phyloP scores from a whole-genome alignment of 345 rosid genomes.

The Eutrema heterophyllum region DNA sequence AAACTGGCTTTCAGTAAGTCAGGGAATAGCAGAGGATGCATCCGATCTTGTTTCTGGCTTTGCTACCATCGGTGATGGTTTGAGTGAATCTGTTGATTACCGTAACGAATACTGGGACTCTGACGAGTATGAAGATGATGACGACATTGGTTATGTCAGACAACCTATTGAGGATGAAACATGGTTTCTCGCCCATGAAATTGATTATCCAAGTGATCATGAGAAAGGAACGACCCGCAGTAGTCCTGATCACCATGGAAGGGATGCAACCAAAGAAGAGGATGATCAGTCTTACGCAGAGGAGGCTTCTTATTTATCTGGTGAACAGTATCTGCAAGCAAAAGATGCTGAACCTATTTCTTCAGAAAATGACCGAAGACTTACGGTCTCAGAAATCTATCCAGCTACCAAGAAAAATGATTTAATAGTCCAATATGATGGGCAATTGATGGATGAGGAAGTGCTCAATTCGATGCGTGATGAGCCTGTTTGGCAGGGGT shows the following conservation, averaged over 20 bases:
- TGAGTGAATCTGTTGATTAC: constrained; percentile 88
- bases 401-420: constrained; percentile 54
- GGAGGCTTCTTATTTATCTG: constrained; percentile 93
- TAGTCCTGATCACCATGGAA: constrained; percentile 79
- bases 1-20: constrained; percentile 96
- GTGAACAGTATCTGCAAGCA: constrained; percentile 65
- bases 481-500: constrained; percentile 97
- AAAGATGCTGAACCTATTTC: constrained; percentile 62
- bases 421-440: constrained; percentile 71
- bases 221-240: constrained; percentile 82
- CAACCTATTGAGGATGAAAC: constrained; percentile 98
- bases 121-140: constrained; percentile 97
- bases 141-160: constrained; percentile 94
- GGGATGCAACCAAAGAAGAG: constrained; percentile 72
- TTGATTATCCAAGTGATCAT: constrained; percentile 97
- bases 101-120: constrained; percentile 98
- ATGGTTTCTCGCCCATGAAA: constrained; percentile 99
- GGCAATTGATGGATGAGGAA: constrained; percentile 82
- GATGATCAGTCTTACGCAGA: constrained; percentile 92
- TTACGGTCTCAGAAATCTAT: constrained; percentile 62
- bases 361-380: constrained; percentile 73
- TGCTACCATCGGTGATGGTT: constrained; percentile 96
- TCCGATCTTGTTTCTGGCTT: constrained; percentile 98
- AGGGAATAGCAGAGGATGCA: constrained; percentile 94
- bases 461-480: constrained; percentile 68